Conservation (phyloP, 1,284 basidiomycete species). For the Melanopsichium pennsylvanicum region DNA sequence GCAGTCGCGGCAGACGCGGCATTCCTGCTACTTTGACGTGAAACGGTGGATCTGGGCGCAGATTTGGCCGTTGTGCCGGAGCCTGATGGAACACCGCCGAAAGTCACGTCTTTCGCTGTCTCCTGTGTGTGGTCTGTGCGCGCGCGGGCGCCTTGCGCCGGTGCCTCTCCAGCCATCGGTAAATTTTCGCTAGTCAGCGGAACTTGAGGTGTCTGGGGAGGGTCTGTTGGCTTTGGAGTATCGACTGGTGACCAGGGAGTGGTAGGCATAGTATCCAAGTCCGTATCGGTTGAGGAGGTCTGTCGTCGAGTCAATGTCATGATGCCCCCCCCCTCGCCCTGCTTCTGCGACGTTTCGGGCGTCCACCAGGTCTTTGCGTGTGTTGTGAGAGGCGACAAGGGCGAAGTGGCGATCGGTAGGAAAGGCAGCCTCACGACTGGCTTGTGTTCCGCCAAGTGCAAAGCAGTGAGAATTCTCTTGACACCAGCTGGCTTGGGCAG, state of each 20-base stretch:
- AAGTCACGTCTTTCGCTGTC: conserved; percentile 2
- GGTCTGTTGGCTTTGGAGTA: background rate
- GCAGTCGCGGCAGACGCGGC: background rate
- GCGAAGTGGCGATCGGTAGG: conserved; percentile 86
- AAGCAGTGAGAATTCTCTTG: conserved; percentile 45
- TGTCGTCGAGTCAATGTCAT: conserved; percentile 27
- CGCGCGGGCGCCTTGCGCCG: conserved; percentile 8
- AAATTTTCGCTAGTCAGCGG: conserved; percentile 26
- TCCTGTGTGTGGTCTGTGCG: conserved; percentile 8
- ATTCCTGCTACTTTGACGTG: conserved; percentile 6
- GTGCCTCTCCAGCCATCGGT: conserved; percentile 6
- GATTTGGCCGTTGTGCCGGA: conserved; percentile 17
- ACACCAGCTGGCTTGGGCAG: conserved; percentile 50
- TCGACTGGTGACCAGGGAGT: conserved; percentile 36
- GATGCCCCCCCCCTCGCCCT: conserved; percentile 19
- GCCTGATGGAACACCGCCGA: background rate
- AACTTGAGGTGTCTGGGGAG: background rate
- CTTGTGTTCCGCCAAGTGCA: conserved; percentile 47
- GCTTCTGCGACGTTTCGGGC: conserved; percentile 6
- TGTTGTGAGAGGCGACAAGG: conserved; percentile 66
- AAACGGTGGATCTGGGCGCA: conserved; percentile 3
- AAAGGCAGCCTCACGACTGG: conserved; percentile 87
- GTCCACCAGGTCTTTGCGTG: conserved; percentile 44
- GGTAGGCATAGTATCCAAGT: conserved; percentile 21
- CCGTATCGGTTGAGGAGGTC: conserved; percentile 15